Evolutionary conservation across 2,329 filamentous ascomycete species (phyloP).

Genomic region (Trichoderma arundinaceum): DNA sequence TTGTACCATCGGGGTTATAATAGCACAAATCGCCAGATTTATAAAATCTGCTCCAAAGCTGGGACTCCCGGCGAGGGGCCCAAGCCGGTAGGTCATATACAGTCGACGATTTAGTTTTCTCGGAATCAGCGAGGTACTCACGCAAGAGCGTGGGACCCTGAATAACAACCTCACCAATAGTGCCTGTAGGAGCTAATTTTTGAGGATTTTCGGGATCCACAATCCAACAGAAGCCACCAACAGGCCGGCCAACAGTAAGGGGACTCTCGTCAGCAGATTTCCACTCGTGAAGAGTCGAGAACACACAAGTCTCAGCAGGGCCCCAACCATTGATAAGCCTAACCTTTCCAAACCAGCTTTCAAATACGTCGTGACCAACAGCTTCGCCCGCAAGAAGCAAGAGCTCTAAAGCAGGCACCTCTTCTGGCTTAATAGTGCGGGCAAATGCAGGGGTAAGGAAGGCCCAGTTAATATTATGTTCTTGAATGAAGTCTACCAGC

Average conservation of each 20-base stretch:
- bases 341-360: slow-evolving; percentile 23
- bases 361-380: slow-evolving; percentile 1
- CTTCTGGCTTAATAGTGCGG: slow-evolving; percentile 12
- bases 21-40: slow-evolving; percentile 18
- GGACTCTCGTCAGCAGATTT: background rate
- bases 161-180: slow-evolving; percentile 13
- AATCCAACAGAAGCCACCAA: slow-evolving; percentile 32
- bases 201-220: slow-evolving; percentile 18
- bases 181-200: slow-evolving; percentile 20
- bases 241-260: slow-evolving; percentile 16
- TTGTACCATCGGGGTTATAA: background rate
- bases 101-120: slow-evolving; percentile 1
- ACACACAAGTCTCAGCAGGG: slow-evolving; percentile 29
- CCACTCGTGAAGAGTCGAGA: slow-evolving; percentile 17
- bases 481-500: background rate
- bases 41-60: slow-evolving; percentile 20
- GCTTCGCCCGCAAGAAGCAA: slow-evolving; percentile 21
- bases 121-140: slow-evolving; percentile 18
- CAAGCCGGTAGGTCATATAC: slow-evolving; percentile 16
- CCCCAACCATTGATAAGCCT: slow-evolving; percentile 15
- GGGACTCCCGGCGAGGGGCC: slow-evolving; percentile 10
- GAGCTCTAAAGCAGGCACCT: slow-evolving; percentile 6
- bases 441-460: slow-evolving; percentile 18
- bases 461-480: background rate
- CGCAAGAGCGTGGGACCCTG: slow-evolving; percentile 24